phyloP scores from a whole-genome alignment of 1,284 basidiomycete genomes.

The Termitomyces sp. region DNA sequence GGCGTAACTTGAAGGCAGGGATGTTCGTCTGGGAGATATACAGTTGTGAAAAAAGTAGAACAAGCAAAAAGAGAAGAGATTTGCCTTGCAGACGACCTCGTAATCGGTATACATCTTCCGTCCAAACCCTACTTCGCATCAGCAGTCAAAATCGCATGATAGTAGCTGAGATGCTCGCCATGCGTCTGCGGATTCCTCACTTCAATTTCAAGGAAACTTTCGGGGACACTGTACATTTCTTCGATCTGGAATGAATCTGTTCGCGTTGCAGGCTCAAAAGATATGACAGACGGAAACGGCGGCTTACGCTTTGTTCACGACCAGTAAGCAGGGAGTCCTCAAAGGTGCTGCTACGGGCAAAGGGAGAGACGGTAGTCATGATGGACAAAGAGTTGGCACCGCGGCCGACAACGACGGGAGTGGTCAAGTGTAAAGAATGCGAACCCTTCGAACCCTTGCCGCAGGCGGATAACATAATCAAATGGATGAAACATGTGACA shows the following conservation, averaged over 20 bases:
- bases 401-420: not conserved
- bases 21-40: slow-evolving; percentile 79
- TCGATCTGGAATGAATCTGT: slow-evolving; percentile 64
- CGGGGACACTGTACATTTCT: slow-evolving; percentile 96
- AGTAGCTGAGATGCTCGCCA: slow-evolving; percentile 48
- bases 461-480: not conserved
- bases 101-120: slow-evolving; percentile 99
- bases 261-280: slow-evolving; percentile 23
- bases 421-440: not conserved
- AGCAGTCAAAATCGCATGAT: not conserved
- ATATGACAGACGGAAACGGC: slow-evolving; percentile 12
- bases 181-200: slow-evolving; percentile 96
- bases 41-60: not conserved
- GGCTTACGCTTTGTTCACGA: slow-evolving; percentile 77
- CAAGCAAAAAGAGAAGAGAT: slow-evolving; percentile 18
- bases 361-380: slow-evolving; percentile 73
- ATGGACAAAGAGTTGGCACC: slow-evolving; percentile 6
- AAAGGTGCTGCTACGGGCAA: slow-evolving; percentile 70
- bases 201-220: slow-evolving; percentile 98
- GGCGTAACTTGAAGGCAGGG: slow-evolving; percentile 95
- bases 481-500: not conserved
- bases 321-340: slow-evolving; percentile 66
- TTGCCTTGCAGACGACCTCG: slow-evolving; percentile 94
- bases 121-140: slow-evolving; percentile 65
- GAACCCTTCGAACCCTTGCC: not conserved